A percentile compares a stretch with the other conserved stretches of the same genome.
Evolutionary conservation across 768 basidiomycete species (phyloP).

Genomic region (Pholiota microspora): DNA sequence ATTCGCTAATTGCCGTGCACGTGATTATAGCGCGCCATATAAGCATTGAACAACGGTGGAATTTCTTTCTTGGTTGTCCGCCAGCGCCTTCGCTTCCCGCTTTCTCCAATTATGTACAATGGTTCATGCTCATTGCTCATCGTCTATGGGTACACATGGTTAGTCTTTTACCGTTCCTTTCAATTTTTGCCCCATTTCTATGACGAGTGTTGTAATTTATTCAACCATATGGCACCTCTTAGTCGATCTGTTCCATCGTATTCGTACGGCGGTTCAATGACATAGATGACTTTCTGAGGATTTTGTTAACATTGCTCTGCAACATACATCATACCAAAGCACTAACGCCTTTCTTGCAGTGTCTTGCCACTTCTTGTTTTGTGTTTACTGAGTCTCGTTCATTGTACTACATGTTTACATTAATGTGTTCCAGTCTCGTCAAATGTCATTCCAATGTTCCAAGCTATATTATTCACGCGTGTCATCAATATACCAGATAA

Average conservation of each 20-base stretch:
- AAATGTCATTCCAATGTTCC: too few species aligned
- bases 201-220: conserved; percentile 79
- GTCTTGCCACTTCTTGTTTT: neutral
- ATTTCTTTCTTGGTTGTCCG: too few species aligned
- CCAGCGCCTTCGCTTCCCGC: too few species aligned
- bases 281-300: conserved; percentile 85
- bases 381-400: too few species aligned
- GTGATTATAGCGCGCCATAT: conserved; percentile 15
- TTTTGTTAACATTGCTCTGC: too few species aligned
- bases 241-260: conserved; percentile 62
- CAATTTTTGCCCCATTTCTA: conserved; percentile 27
- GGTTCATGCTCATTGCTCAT: neutral
- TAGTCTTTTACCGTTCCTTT: conserved; percentile 19
- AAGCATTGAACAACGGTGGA: conserved; percentile 5
- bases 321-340: too few species aligned
- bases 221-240: conserved; percentile 87
- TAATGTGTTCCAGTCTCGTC: too few species aligned
- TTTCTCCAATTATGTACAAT: too few species aligned
- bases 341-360: conserved; percentile 1
- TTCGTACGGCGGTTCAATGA: conserved; percentile 56
- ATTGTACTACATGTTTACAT: too few species aligned
- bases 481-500: too few species aligned
- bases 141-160: conserved; percentile 3
- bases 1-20: conserved; percentile 27
- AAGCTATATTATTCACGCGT: too few species aligned